These are phyloP conservation scores for Neovahlkampfia damariscottae DNA, from an alignment of 78 protist genomes.

Conservation along the genomic window DNA sequence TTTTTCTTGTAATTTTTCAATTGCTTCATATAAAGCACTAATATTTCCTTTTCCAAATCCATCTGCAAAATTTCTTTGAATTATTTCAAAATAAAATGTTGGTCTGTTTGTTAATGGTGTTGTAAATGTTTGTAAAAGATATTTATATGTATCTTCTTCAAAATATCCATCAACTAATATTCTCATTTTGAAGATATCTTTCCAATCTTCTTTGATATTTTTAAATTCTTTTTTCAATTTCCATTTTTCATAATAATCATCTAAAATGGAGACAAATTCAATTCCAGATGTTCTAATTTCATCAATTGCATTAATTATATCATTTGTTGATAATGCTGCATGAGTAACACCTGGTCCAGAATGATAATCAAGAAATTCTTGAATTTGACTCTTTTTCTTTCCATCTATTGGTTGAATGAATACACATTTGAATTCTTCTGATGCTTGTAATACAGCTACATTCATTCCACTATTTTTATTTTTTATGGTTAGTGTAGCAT, in stretches of 20 bases:
- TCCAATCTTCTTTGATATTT: neutral
- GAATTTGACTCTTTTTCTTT: neutral
- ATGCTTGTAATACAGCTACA: neutral
- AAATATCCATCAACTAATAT: conserved; percentile 9
- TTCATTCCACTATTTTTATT: neutral
- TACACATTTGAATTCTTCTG: neutral
- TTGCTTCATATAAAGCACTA: neutral
- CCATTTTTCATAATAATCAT: neutral
- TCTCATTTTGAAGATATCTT: neutral
- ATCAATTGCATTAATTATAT: neutral
- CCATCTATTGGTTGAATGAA: neutral
- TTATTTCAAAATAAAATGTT: conserved; percentile 5
- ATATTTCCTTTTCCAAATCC: conserved; percentile 11
- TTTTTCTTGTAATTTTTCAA: neutral
- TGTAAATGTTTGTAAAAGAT: conserved; percentile 1
- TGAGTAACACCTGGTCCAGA: conserved; percentile 7
- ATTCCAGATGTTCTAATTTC: neutral
- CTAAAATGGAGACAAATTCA: neutral
- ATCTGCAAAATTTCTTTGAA: neutral
- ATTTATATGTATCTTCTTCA: neutral
- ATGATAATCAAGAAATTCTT: neutral
- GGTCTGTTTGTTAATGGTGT: neutral
- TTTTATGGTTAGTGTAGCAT: neutral
- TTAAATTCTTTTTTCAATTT: neutral
- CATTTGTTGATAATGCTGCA: neutral